Evolutionary conservation across 1,139 yeast species (phyloP).

Genomic region (Saccharomycopsis crataegensis): DNA sequence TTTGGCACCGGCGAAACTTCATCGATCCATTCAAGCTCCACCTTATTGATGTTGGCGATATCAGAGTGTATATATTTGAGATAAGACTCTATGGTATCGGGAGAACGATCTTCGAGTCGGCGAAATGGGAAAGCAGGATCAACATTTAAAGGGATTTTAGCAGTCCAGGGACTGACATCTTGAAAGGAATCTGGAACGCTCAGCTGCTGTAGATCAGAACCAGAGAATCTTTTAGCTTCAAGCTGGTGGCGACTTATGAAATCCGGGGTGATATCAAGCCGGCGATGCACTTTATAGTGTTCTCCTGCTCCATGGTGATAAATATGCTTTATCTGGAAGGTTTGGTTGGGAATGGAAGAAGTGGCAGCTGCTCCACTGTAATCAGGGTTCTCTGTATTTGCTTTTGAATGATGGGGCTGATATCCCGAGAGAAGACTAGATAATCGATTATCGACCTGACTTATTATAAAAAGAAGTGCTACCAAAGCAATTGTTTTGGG

Average conservation of each 20-base stretch:
- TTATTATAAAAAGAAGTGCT: not conserved
- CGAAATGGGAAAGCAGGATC: slow-evolving; percentile 28
- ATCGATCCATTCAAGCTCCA: slow-evolving; percentile 45
- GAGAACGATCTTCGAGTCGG: slow-evolving; percentile 51
- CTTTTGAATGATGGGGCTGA: not conserved
- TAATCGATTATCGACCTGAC: too few species aligned
- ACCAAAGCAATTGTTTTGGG: not conserved
- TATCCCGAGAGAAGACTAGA: too few species aligned
- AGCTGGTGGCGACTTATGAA: not conserved
- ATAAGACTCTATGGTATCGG: slow-evolving; percentile 60
- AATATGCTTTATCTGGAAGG: slow-evolving; percentile 33
- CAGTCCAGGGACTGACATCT: slow-evolving; percentile 39
- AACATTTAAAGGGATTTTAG: slow-evolving; percentile 28
- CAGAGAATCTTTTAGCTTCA: not conserved
- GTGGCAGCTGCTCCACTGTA: not conserved
- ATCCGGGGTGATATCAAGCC: slow-evolving; percentile 37
- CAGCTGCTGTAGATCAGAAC: slow-evolving; percentile 19
- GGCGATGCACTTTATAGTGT: slow-evolving; percentile 32
- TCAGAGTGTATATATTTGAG: slow-evolving; percentile 44
- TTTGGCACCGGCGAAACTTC: slow-evolving; percentile 54
- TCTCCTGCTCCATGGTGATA: slow-evolving; percentile 46
- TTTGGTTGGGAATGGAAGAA: not conserved
- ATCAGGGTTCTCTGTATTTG: not conserved
- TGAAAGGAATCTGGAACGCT: slow-evolving; percentile 38
- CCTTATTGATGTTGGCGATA: slow-evolving; percentile 38